These are phyloP conservation scores for Penicillium paradoxum DNA, from an alignment of 495 filamentous ascomycete species.

Conservation along the genomic window DNA sequence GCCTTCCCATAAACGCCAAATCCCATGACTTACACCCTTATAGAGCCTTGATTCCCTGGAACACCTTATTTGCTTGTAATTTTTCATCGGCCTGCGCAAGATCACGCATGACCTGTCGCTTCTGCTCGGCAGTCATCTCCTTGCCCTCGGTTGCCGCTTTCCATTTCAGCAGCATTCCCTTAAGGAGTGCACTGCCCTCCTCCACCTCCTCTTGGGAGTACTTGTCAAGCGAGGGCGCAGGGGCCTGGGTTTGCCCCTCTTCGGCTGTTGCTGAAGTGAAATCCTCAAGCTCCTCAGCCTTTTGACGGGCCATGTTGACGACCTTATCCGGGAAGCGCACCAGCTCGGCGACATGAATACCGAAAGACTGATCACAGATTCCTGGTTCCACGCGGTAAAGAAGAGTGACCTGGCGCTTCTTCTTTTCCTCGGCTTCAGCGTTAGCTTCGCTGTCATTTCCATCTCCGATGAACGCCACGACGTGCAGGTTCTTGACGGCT, in stretches of 20 bases:
- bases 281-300: conserved; percentile 96
- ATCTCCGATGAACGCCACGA: conserved; percentile 88
- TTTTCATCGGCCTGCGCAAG: conserved; percentile 66
- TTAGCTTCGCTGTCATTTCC: conserved; percentile 23
- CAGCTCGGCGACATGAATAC: conserved; percentile 96
- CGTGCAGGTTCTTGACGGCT: conserved; percentile 83
- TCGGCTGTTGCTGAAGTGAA: conserved; percentile 59
- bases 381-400: conserved; percentile 95
- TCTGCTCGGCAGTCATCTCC: conserved; percentile 66
- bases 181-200: conserved; percentile 81
- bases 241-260: conserved; percentile 56
- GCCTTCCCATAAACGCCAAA: conserved; percentile 13
- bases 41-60: conserved; percentile 77
- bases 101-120: conserved; percentile 72
- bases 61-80: conserved; percentile 80
- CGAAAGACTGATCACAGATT: conserved; percentile 94
- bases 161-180: conserved; percentile 82
- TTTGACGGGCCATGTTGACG: conserved; percentile 96
- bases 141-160: conserved; percentile 70
- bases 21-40: conserved; percentile 31
- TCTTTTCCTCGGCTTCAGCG: conserved; percentile 36
- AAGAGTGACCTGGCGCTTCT: conserved; percentile 83
- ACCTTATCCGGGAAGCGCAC: conserved; percentile 98
- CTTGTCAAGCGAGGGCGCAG: conserved; percentile 39
- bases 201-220: conserved; percentile 84